Conservation (phyloP, 768 basidiomycete genomes). For the Boletus pseudo-olivaceus region DNA sequence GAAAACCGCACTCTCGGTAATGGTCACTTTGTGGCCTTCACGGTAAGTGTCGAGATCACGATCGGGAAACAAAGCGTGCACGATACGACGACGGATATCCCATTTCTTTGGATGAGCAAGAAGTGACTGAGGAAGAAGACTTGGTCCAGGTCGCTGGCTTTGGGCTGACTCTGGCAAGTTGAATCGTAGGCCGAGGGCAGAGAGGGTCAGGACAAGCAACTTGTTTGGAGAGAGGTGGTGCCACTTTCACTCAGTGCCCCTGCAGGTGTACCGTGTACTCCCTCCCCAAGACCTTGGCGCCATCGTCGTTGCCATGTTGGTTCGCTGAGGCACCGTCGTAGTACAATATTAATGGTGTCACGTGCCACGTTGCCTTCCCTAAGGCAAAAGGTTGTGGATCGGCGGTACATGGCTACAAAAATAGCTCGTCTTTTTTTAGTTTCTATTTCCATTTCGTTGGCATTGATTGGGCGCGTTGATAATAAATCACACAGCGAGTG, state of each 20-base stretch:
- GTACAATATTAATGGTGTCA: no score
- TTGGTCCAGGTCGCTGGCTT: background rate
- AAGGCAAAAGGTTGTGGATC: slow-evolving; percentile 39
- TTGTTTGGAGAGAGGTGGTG: slow-evolving; percentile 22
- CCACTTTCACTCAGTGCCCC: slow-evolving; percentile 25
- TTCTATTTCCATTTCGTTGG: no score
- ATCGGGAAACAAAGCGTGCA: slow-evolving; percentile 19
- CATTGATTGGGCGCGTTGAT: no score
- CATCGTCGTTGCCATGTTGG: background rate
- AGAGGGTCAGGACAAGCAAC: slow-evolving; percentile 21
- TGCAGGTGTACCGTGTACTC: slow-evolving; percentile 12
- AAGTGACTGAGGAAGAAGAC: slow-evolving; percentile 28
- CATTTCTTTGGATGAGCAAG: slow-evolving; percentile 25
- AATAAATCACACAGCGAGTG: no score
- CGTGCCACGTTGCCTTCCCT: slow-evolving; percentile 39
- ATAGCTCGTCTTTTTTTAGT: slow-evolving; percentile 20
- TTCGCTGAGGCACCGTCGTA: slow-evolving; percentile 31
- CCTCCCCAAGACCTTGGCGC: slow-evolving; percentile 9
- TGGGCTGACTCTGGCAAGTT: background rate
- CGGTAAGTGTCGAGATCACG: slow-evolving; percentile 39
- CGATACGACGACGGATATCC: slow-evolving; percentile 13
- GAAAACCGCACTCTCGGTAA: slow-evolving; percentile 32
- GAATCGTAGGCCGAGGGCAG: slow-evolving; percentile 26
- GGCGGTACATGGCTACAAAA: slow-evolving; percentile 29
- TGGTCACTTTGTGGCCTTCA: slow-evolving; percentile 35